Evolutionary conservation across 1,139 yeast genomes (phyloP).

Genomic region (Protomyces lactucae-debilis): DNA sequence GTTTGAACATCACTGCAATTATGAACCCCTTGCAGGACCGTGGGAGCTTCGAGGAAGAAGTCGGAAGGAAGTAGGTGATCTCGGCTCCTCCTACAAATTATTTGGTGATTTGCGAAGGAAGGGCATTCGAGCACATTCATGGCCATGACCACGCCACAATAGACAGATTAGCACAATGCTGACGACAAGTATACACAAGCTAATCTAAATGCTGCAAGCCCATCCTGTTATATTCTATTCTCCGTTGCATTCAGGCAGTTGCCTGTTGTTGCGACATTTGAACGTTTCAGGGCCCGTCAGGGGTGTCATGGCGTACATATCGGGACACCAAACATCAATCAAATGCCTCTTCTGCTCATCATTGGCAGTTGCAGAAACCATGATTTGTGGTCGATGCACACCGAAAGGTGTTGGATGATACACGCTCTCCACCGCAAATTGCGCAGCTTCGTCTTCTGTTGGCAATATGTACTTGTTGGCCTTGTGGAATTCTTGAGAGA

Average conservation of each 20-base stretch:
- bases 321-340: conserved; percentile 19
- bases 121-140: conserved; percentile 19
- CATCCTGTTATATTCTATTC: no score
- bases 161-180: no score
- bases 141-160: neutral
- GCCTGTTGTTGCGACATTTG: conserved; percentile 1
- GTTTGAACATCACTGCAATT: conserved; percentile 13
- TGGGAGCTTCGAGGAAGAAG: neutral
- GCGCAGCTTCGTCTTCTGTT: conserved; percentile 3
- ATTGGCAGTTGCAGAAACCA: neutral
- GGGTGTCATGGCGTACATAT: conserved; percentile 14
- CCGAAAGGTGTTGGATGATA: conserved; percentile 19
- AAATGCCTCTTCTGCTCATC: neutral
- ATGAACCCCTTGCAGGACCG: neutral
- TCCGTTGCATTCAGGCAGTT: neutral
- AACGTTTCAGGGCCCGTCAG: conserved; percentile 9
- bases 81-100: conserved; percentile 5
- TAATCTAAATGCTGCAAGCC: no score
- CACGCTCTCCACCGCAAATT: conserved; percentile 14
- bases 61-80: neutral
- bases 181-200: no score
- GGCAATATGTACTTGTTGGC: conserved; percentile 1
- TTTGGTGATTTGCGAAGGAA: conserved; percentile 2
- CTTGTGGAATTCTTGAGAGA: conserved; percentile 4
- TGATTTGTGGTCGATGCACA: conserved; percentile 4